Base-by-base conservation (phyloP, 164 flowering plant species). In the Berberis vulgaris region DNA sequence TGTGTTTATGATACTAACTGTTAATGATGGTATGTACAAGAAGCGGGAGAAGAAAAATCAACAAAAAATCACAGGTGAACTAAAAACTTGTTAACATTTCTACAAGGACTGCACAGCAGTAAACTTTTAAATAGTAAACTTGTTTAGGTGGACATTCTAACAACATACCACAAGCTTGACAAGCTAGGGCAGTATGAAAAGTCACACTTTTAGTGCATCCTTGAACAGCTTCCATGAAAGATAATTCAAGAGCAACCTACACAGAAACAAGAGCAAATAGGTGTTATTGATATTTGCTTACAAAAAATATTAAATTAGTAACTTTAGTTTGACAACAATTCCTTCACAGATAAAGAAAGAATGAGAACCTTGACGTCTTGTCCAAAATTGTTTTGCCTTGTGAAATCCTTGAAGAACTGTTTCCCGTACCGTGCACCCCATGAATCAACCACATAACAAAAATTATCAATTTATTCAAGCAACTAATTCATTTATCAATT, bases 141-240 rank as follows among this genome's bases (percentile, higher is more conserved):
- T 4, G 50, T 6, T 11, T 47, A 7, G 5, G 10, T 47, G 7
- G 50, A 1, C 10, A 6, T 1, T 6, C 1, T 47, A 13, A 45
- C 6, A 59, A 54, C 80, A 67, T 86, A 94, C 99, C 90, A 76
- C 97, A 94, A 74, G 91, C 67, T 55, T 83, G 81, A 70, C 99
- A 94, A 49, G 85, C 78, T 73, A 89, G 54, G 60, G 77, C 78
- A 45, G 99, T 79, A 69, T 81, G 74, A 72, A 86, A 86, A 52
- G 84, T 68, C 52, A 93, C 76, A 52, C 80, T 88, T 74, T 90
- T 93, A 57, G 87, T 57, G 80, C 97, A 88, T 50, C 98, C 98
- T 67, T 86, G 97, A 56, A 90, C 91, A 76, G 98, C 98, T 83
- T 93, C 98, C 98, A 93, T 93, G 69, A 93, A 93, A 45, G 97